phyloP scores from a whole-genome alignment of 1,139 yeast genomes.

The Suhomyces taliae region DNA sequence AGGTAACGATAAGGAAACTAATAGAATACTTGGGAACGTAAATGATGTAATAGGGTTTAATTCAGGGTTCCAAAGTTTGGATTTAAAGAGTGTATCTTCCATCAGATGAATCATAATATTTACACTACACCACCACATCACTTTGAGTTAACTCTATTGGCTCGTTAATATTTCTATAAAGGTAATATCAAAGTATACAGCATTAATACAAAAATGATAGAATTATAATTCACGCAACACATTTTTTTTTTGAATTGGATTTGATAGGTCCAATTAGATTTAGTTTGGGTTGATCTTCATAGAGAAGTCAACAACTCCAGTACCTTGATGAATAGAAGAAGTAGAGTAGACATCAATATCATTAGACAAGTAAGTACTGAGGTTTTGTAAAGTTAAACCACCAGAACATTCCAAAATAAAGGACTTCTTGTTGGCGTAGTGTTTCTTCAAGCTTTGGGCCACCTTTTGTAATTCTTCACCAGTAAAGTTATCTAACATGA shows the following conservation, averaged over 20 bases:
- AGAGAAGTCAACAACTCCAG: conserved; percentile 77
- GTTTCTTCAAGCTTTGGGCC: conserved; percentile 60
- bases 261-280: not conserved
- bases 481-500: conserved; percentile 88
- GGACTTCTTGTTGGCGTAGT: conserved; percentile 51
- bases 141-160: not conserved
- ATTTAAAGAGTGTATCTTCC: conserved; percentile 39
- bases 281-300: conserved; percentile 59
- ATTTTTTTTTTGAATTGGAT: too few species aligned
- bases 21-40: conserved; percentile 36
- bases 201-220: too few species aligned
- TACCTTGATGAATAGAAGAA: conserved; percentile 91
- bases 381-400: conserved; percentile 73
- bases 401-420: conserved; percentile 90
- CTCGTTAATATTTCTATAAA: not conserved
- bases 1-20: conserved; percentile 20
- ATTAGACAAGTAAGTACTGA: conserved; percentile 64
- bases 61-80: conserved; percentile 44
- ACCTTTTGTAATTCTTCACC: conserved; percentile 66
- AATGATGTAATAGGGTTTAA: conserved; percentile 44
- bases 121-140: too few species aligned
- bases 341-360: conserved; percentile 91
- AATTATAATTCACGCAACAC: not conserved
- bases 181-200: too few species aligned
- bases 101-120: conserved; percentile 25